A percentile compares a stretch with the other conserved stretches of the same genome.
Evolutionary conservation across 2,329 filamentous ascomycete species (phyloP).

Genomic region (Nigrograna mackinnonii): DNA sequence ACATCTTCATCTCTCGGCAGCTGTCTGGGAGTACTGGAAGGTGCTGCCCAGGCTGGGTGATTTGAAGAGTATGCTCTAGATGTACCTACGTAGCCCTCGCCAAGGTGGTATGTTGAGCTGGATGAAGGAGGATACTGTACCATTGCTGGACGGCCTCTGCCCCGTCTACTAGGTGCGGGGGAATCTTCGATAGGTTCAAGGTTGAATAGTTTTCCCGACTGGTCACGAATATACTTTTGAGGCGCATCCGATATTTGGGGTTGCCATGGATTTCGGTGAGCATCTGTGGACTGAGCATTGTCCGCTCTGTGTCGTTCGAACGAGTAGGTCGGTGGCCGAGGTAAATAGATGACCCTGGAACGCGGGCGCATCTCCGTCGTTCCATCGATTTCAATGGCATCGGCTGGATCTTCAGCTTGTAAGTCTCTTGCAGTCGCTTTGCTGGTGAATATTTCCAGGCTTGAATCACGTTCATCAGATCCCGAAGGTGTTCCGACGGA

Average conservation of each 20-base stretch:
- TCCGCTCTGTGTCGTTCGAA: too few species aligned
- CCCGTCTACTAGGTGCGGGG: not conserved
- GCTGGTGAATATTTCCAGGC: constrained; percentile 35
- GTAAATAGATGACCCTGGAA: not conserved
- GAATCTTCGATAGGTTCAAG: not conserved
- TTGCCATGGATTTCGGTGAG: not conserved
- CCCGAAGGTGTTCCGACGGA: constrained; percentile 19
- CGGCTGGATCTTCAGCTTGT: constrained; percentile 22
- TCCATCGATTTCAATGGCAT: too few species aligned
- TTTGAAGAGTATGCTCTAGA: not conserved
- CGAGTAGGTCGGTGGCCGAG: not conserved
- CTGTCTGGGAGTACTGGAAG: not conserved
- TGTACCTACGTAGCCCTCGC: not conserved
- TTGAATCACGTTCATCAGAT: constrained; percentile 29
- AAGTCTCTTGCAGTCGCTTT: constrained; percentile 36
- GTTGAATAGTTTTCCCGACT: not conserved
- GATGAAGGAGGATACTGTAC: not conserved
- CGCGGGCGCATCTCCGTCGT: not conserved
- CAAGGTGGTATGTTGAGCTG: not conserved
- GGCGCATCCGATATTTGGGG: too few species aligned
- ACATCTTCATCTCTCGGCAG: constrained; percentile 1
- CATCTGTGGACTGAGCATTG: not conserved
- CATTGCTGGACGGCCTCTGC: not conserved
- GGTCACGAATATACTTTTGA: too few species aligned
- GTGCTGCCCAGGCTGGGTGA: not conserved